A percentile compares a stretch with the other conserved stretches of the same genome.
phyloP scores from a whole-genome alignment of 495 filamentous ascomycete species.

The Opeltia flavorubescens region DNA sequence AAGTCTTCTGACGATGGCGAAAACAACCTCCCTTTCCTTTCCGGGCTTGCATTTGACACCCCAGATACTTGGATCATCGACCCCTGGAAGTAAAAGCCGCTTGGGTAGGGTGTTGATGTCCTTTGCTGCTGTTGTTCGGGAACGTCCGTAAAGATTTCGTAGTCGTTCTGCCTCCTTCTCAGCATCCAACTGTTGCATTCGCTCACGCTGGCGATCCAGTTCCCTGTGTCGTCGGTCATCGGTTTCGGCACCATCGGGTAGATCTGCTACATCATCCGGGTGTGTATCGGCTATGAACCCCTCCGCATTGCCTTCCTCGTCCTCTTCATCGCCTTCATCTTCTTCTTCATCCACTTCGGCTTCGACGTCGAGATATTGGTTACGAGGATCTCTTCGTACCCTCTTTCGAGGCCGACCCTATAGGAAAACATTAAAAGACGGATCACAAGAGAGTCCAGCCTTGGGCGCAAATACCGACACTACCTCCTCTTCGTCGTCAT shows the following conservation, averaged over 20 bases:
- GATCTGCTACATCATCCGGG: slow-evolving; percentile 73
- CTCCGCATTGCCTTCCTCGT: slow-evolving; percentile 68
- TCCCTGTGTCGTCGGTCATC: slow-evolving; percentile 91
- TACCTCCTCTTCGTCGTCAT: slow-evolving; percentile 46
- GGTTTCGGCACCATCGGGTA: slow-evolving; percentile 61
- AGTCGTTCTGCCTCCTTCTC: slow-evolving; percentile 83
- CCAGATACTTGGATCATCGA: slow-evolving; percentile 94
- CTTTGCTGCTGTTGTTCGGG: slow-evolving; percentile 38
- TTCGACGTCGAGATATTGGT: slow-evolving; percentile 86
- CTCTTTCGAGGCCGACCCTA: slow-evolving; percentile 72
- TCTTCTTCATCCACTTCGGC: slow-evolving; percentile 87
- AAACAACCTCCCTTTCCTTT: slow-evolving; percentile 84
- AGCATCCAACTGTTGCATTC: slow-evolving; percentile 71
- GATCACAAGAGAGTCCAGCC: background rate
- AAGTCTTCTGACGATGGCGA: slow-evolving; percentile 72
- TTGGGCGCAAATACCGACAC: no score
- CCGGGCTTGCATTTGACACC: slow-evolving; percentile 83
- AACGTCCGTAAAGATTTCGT: slow-evolving; percentile 67
- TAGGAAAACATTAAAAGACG: slow-evolving; percentile 3
- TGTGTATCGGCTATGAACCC: slow-evolving; percentile 76
- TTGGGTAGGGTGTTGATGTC: slow-evolving; percentile 64
- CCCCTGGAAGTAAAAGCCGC: slow-evolving; percentile 76
- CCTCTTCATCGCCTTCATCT: slow-evolving; percentile 81
- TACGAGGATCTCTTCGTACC: slow-evolving; percentile 48
- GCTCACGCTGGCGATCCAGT: slow-evolving; percentile 80